These are phyloP conservation scores for Pleurotus giganteus DNA, from an alignment of 768 basidiomycete species.

Conservation along the genomic window DNA sequence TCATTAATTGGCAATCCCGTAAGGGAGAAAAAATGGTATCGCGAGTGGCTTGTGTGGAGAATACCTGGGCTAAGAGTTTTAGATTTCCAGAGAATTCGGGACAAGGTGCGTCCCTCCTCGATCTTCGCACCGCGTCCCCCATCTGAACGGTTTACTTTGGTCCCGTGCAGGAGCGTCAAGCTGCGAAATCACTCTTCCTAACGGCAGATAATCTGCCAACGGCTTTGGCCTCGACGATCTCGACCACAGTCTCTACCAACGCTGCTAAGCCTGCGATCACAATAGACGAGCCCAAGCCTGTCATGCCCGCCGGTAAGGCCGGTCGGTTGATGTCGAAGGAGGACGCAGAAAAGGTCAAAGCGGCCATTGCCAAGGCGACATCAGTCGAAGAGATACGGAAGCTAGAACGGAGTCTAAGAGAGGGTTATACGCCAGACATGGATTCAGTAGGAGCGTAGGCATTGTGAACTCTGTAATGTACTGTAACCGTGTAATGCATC, in stretches of 20 bases:
- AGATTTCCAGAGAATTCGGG: conserved; percentile 93
- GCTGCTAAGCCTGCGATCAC: conserved; percentile 62
- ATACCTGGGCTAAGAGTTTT: conserved; percentile 85
- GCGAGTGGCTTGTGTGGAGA: conserved; percentile 93
- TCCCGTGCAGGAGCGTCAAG: conserved; percentile 67
- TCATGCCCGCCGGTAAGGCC: conserved; percentile 57
- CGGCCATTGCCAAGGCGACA: conserved; percentile 86
- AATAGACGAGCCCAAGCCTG: conserved; percentile 74
- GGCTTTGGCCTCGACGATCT: conserved; percentile 75
- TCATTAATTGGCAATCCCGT: conserved; percentile 83
- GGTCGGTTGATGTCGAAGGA: conserved; percentile 90
- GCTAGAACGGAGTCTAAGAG: conserved; percentile 77
- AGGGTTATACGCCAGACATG: conserved; percentile 80
- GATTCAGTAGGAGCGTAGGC: conserved; percentile 71
- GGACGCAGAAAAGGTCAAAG: conserved; percentile 83
- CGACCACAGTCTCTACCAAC: conserved; percentile 67
- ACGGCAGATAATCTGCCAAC: conserved; percentile 79
- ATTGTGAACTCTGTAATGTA: conserved; percentile 17
- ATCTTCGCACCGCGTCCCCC: conserved; percentile 25
- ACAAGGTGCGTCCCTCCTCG: conserved; percentile 74
- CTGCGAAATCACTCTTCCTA: conserved; percentile 72
- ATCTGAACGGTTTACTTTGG: conserved; percentile 14
- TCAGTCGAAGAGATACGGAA: conserved; percentile 87
- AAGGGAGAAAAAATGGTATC: conserved; percentile 91
- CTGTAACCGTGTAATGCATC: conserved; percentile 17